Evolutionary conservation across 169 alveolate species (phyloP), one percentile per base, ranked within the genome.

Genomic region (Plasmodium vinckei): DNA sequence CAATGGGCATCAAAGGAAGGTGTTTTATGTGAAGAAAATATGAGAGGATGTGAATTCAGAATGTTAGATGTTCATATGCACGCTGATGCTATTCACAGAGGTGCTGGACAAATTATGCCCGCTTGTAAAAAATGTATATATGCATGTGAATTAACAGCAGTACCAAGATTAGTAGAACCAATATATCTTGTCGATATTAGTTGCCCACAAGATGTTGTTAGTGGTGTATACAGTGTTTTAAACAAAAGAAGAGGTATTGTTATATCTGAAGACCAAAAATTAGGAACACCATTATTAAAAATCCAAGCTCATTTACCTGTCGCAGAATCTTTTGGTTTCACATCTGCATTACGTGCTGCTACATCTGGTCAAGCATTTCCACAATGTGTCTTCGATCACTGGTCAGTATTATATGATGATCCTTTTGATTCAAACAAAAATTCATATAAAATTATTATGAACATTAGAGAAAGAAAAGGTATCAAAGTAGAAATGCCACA

Each of bases 301-400:
- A 98, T 98, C 87, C 98, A 97, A 96, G 99, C 99, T 13, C 97
- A 98, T 94, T 94, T 99, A 79, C 99, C 99, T 19, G 99, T 99
- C 82, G 97, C 99, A 42, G 99, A 99, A 92, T 98, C 99, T 42
- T 99, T 99, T 96, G 99, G 99, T 72, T 99, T 99, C 97, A 98
- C 99, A 15, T 97, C 99, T n/a, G 99, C 99, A 60, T 95, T 99
- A 64, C 98, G 99, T 93, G 99, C 98, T 42, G 96, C 98, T 68
- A 99, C 99, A 70, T 97, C 99, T 42, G 99, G 99, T 19, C 98
- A 99, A 94, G 99, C 99, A 65, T 98, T 98, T 98, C 99, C 99
- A 9, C 99, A 98, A 95, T 98, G 99, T 92, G 99, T 97, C 91
- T 98, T 99, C 94, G 99, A 98, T 90, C 99, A 99, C 97, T 99